phyloP scores from a whole-genome alignment of 164 flowering plant species.

The Magnolia changhungtana region DNA sequence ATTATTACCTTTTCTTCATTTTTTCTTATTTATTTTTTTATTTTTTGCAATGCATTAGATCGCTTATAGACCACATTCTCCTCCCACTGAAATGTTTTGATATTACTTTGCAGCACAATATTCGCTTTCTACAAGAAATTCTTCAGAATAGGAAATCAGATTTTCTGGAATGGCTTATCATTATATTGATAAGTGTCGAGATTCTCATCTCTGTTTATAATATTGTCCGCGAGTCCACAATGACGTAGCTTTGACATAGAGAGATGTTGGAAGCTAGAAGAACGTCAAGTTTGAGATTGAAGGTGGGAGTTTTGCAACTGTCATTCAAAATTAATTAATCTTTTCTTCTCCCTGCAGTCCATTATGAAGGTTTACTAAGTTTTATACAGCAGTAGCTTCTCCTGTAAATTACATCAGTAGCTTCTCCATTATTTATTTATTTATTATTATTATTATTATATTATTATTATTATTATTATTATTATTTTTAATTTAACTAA shows the following conservation, averaged over 20 bases:
- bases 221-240: conserved; percentile 50
- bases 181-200: conserved; percentile 73
- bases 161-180: conserved; percentile 88
- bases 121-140: conserved; percentile 84
- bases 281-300: conserved; percentile 2
- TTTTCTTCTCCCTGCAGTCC: not conserved
- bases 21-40: too few species aligned
- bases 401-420: not conserved
- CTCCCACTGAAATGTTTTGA: conserved; percentile 9
- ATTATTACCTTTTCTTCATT: not conserved
- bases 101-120: conserved; percentile 71
- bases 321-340: not conserved
- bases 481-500: too few species aligned
- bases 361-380: not conserved
- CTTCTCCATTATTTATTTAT: too few species aligned
- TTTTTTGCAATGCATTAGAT: too few species aligned
- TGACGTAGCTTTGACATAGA: conserved; percentile 26
- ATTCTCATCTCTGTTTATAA: conserved; percentile 74
- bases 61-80: not conserved
- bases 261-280: not conserved
- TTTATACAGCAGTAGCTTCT: not conserved
- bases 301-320: not conserved
- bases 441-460: too few species aligned
- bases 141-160: conserved; percentile 93
- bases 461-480: too few species aligned